Evolutionary conservation across 495 filamentous ascomycete species (phyloP), one percentile per base, ranked within the genome.

Genomic region (Xylaria longipes): DNA sequence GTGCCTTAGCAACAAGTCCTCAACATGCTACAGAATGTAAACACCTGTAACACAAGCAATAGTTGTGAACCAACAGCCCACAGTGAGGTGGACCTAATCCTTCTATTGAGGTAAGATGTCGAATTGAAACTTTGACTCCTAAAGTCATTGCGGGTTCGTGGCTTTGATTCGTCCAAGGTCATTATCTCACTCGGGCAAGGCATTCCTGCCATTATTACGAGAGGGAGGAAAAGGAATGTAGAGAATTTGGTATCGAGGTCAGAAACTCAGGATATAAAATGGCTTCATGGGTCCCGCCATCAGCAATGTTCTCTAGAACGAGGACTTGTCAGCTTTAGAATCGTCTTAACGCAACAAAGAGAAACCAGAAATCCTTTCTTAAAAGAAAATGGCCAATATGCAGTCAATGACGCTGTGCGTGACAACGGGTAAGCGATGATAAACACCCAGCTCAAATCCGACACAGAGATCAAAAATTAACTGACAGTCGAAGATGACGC

Each of bases 401-500:
- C 33, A 33, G 15, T 48, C 62, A 33, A 25, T 5, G n/a, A 31
- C 15, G 25, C 27, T 65, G 41, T 31, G 33, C 31, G 48, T 41
- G 3, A 31, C 5, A 31, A 56, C 31, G 2, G 48, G 65, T 67
- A 67, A 41, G 46, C 43, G 20, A 29, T n/a, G 5, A 35, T 41
- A 25, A 46, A 27, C n/a, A 15, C 17, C 11, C 2, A 56, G 27
- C 27, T 17, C 45, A 1, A 33, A 8, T 37, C 12, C 1, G 11
- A 48, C 25, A 37, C 15, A 37, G 9, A 35, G 31, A 25, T 35
- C 46, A 35, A 37, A 35, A 8, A 7, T 12, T 66, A n/a, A 66
- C 45, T 35, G 46, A 54, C 12, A 20, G 12, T 50, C 17, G 9
- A 56, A 69, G 56, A 7, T 37, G 75, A 58, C 65, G 71, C 45